phyloP scores from a whole-genome alignment of 2,329 filamentous ascomycete genomes.

The Ceratocystis papillata region DNA sequence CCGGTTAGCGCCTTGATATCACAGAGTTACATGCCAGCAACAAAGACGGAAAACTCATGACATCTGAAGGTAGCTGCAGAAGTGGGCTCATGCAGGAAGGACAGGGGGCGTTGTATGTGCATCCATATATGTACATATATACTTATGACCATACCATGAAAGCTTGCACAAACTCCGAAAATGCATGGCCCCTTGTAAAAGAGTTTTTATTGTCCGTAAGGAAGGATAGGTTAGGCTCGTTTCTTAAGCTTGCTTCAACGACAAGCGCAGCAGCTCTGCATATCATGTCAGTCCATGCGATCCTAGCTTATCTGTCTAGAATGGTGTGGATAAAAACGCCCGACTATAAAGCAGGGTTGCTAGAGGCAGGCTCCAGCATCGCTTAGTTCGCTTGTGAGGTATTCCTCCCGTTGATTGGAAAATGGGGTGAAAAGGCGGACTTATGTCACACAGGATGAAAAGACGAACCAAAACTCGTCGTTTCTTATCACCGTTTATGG shows the following conservation, averaged over 20 bases:
- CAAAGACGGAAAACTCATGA: too few species aligned
- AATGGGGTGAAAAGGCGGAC: neutral
- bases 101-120: neutral
- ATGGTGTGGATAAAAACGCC: neutral
- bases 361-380: neutral
- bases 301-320: neutral
- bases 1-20: too few species aligned
- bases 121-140: neutral
- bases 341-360: neutral
- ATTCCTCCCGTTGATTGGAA: too few species aligned
- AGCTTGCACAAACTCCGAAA: neutral
- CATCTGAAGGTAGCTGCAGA: too few species aligned
- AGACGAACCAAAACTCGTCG: neutral
- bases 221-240: neutral
- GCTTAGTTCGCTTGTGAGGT: too few species aligned
- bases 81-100: neutral
- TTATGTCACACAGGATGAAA: neutral
- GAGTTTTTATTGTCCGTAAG: neutral
- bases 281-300: neutral
- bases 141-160: neutral
- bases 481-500: neutral
- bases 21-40: too few species aligned
- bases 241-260: slow-evolving; percentile 5
- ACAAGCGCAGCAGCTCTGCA: neutral
- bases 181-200: neutral